A percentile compares a stretch with the other conserved stretches of the same genome.
Conservation (phyloP, 2,329 filamentous ascomycete genomes). For the Alternaria alternata region DNA sequence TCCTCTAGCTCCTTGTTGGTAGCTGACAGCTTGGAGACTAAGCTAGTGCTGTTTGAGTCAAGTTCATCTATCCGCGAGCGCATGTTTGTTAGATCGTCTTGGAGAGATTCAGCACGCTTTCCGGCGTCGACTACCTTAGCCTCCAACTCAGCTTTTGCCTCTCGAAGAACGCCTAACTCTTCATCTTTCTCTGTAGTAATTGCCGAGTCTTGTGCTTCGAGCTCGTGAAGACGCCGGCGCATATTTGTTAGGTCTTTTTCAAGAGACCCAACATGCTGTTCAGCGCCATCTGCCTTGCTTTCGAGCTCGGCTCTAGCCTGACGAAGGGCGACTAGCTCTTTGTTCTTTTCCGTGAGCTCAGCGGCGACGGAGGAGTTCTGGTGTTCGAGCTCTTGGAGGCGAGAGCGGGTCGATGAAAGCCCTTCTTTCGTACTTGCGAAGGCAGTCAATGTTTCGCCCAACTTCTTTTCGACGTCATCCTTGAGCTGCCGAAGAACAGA, state of each 20-base stretch:
- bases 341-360: slow-evolving; percentile 6
- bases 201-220: slow-evolving; percentile 17
- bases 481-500: slow-evolving; percentile 24
- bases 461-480: slow-evolving; percentile 14
- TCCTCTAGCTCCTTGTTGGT: slow-evolving; percentile 22
- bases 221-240: slow-evolving; percentile 16
- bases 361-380: slow-evolving; percentile 13
- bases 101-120: slow-evolving; percentile 16
- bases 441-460: not conserved
- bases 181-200: slow-evolving; percentile 4
- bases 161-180: slow-evolving; percentile 24
- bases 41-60: slow-evolving; percentile 29
- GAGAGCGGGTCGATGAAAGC: slow-evolving; percentile 23
- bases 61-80: slow-evolving; percentile 23
- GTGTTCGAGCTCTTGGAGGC: slow-evolving; percentile 14
- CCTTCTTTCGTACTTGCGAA: slow-evolving; percentile 13
- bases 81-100: slow-evolving; percentile 26
- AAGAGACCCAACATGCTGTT: slow-evolving; percentile 15
- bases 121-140: slow-evolving; percentile 18
- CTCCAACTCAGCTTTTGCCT: slow-evolving; percentile 20
- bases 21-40: slow-evolving; percentile 26
- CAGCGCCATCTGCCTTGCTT: slow-evolving; percentile 16
- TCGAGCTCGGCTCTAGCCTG: slow-evolving; percentile 20
- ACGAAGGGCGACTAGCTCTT: slow-evolving; percentile 26
- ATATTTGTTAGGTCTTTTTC: slow-evolving; percentile 27